Conservation (phyloP, 495 filamentous ascomycete species). For the Penicillium egyptiacum region DNA sequence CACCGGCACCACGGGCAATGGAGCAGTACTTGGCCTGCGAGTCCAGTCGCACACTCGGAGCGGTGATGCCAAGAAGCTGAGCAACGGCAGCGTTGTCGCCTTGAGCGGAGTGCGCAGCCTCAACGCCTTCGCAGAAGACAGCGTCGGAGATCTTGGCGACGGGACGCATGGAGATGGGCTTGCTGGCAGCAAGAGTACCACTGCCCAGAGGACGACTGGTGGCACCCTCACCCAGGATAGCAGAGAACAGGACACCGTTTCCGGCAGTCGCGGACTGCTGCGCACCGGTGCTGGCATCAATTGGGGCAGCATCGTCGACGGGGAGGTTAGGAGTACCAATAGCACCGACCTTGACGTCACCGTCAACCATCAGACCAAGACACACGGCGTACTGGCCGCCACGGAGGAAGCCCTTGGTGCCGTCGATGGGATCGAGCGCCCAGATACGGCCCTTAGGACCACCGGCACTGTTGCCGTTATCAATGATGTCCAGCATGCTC, state of each 20-base stretch:
- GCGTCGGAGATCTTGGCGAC: constrained; percentile 73
- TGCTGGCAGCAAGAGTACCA: constrained; percentile 56
- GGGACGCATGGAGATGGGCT: constrained; percentile 73
- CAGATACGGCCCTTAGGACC: constrained; percentile 83
- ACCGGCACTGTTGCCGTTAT: constrained; percentile 76
- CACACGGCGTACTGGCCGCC: constrained; percentile 99
- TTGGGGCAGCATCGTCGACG: constrained; percentile 67
- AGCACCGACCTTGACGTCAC: constrained; percentile 92
- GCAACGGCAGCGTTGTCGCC: constrained; percentile 84
- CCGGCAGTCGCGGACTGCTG: constrained; percentile 64
- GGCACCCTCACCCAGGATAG: constrained; percentile 73
- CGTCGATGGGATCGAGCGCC: constrained; percentile 97
- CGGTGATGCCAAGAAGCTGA: constrained; percentile 77
- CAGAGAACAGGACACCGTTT: constrained; percentile 82
- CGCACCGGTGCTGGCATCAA: constrained; percentile 64
- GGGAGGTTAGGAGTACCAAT: constrained; percentile 94
- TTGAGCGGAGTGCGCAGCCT: constrained; percentile 86
- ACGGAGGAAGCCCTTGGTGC: constrained; percentile 93
- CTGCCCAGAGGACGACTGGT: constrained; percentile 66
- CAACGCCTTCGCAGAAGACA: constrained; percentile 93
- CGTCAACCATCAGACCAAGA: constrained; percentile 86
- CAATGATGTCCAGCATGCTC: constrained; percentile 82
- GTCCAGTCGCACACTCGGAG: constrained; percentile 85
- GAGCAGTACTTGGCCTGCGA: constrained; percentile 97
- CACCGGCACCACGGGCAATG: constrained; percentile 91